A percentile compares a stretch with the other conserved stretches of the same genome.
These are phyloP conservation scores for Adiantum capillusveneris DNA, from an alignment of 75 land plant species.

Conservation along the genomic window DNA sequence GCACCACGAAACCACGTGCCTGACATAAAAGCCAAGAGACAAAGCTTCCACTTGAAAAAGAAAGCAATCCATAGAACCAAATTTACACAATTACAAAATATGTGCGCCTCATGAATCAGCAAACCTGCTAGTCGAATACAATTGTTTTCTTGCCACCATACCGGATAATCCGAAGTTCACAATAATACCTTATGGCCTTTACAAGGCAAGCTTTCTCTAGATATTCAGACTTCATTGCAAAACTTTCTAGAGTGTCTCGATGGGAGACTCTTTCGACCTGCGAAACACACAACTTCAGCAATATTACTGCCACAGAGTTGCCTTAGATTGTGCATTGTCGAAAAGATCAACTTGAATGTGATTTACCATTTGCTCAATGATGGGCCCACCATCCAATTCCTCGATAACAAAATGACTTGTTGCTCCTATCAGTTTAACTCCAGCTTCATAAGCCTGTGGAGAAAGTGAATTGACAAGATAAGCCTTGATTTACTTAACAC, in stretches of 20 bases:
- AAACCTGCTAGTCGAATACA: conserved; percentile 48
- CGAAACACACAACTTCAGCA: too few species aligned
- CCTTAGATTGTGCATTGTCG: too few species aligned
- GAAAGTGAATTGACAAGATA: neutral
- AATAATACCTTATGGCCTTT: conserved; percentile 82
- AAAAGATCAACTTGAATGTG: too few species aligned
- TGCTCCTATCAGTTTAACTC: conserved; percentile 96
- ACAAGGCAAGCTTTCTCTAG: conserved; percentile 87
- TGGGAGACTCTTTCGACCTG: conserved; percentile 90
- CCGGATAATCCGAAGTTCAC: conserved; percentile 75
- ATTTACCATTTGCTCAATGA: conserved; percentile 91
- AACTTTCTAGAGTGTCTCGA: conserved; percentile 58
- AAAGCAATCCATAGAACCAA: too few species aligned
- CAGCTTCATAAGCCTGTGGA: conserved; percentile 88
- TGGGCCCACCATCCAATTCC: conserved; percentile 88
- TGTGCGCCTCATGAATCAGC: too few species aligned
- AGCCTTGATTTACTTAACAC: too few species aligned
- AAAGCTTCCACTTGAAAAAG: too few species aligned
- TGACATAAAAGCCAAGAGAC: too few species aligned
- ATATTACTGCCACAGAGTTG: too few species aligned
- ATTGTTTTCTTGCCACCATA: conserved; percentile 71
- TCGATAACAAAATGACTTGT: conserved; percentile 95
- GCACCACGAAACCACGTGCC: too few species aligned
- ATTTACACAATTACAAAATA: too few species aligned
- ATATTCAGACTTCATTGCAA: conserved; percentile 82